Conservation (phyloP, 441 rosid genomes). For the Populus hybrid region DNA sequence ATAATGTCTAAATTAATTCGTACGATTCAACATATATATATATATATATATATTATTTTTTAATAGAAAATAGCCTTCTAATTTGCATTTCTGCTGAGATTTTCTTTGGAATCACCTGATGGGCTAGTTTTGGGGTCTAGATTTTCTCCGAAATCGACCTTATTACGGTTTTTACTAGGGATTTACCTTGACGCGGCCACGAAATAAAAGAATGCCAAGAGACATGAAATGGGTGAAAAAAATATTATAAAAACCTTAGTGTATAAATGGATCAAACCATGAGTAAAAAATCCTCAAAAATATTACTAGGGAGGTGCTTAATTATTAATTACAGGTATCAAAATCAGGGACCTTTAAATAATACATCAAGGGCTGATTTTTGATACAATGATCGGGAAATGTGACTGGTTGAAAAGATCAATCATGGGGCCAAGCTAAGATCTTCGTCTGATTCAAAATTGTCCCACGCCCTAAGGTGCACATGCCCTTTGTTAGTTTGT, state of each 20-base stretch:
- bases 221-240: background rate
- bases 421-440: constrained; percentile 30
- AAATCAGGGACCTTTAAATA: background rate
- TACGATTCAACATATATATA: no score
- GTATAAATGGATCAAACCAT: background rate
- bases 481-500: constrained; percentile 43
- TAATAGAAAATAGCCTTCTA: no score
- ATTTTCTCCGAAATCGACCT: background rate
- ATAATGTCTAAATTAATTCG: background rate
- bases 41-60: no score
- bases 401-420: constrained; percentile 19
- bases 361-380: constrained; percentile 2
- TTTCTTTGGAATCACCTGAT: no score
- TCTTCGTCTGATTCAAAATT: constrained; percentile 37
- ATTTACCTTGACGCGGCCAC: background rate
- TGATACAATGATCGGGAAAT: constrained; percentile 22
- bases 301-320: background rate
- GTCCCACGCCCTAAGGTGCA: constrained; percentile 43
- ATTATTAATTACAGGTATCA: background rate
- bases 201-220: background rate
- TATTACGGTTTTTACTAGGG: background rate
- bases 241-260: background rate
- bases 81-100: no score
- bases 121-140: no score
- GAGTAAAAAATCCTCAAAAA: background rate